Conservation (phyloP, 2,329 filamentous ascomycete genomes). For the Apiospora malaysiana region DNA sequence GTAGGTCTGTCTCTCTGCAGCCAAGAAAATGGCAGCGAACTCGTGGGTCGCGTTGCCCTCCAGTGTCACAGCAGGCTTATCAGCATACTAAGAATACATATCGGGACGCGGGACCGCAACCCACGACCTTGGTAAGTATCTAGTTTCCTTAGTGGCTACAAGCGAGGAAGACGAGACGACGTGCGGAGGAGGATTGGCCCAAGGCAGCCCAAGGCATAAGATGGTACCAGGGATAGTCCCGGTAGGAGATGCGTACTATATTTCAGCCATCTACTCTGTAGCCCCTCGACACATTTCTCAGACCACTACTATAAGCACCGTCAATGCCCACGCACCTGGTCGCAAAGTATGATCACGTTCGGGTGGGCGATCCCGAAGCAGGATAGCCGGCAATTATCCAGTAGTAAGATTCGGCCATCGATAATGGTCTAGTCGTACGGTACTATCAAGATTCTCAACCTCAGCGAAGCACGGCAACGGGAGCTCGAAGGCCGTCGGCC, state of each 20-base stretch:
- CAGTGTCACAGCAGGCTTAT: neutral
- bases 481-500: neutral
- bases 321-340: neutral
- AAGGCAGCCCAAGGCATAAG: conserved; percentile 7
- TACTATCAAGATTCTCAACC: no score
- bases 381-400: neutral
- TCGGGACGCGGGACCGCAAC: neutral
- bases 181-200: neutral
- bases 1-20: neutral
- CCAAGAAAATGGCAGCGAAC: neutral
- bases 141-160: neutral
- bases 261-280: neutral
- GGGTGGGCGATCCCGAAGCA: neutral
- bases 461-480: neutral
- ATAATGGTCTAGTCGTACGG: no score
- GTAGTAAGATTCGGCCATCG: neutral
- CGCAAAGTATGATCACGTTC: neutral
- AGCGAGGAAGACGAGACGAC: neutral
- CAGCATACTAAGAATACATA: neutral
- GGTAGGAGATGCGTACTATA: neutral
- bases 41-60: neutral
- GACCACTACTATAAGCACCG: neutral
- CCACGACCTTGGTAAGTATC: neutral
- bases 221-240: neutral
- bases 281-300: neutral